Evolutionary conservation across 805 yeast species (phyloP).

Genomic region (Blastobotrys americana): DNA sequence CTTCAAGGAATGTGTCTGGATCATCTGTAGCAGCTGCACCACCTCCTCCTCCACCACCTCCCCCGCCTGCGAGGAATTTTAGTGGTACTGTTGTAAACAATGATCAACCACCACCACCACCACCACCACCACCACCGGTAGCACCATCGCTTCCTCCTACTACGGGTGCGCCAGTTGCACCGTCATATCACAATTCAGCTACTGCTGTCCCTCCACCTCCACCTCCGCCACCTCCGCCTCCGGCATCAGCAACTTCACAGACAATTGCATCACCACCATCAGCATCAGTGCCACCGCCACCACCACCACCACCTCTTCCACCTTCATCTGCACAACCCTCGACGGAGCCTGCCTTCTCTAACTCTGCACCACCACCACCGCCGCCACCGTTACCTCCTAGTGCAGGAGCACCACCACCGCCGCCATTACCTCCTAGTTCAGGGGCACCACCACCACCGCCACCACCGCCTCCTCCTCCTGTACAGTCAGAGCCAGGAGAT

Average conservation of each 20-base stretch:
- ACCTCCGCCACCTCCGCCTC: conserved; percentile 24
- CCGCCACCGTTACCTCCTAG: conserved; percentile 12
- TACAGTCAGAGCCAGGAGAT: conserved; percentile 25
- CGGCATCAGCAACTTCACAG: conserved; percentile 16
- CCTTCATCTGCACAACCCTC: conserved; percentile 25
- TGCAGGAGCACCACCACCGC: conserved; percentile 22
- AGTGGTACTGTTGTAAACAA: conserved; percentile 18
- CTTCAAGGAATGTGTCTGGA: conserved; percentile 35
- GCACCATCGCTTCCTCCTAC: conserved; percentile 26
- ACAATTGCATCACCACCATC: conserved; percentile 28
- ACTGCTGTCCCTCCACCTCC: conserved; percentile 22
- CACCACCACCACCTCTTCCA: conserved; percentile 36
- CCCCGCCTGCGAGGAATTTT: conserved; percentile 2
- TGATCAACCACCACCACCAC: conserved; percentile 18
- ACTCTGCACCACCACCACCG: conserved; percentile 33
- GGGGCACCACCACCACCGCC: conserved; percentile 29
- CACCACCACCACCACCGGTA: conserved; percentile 22
- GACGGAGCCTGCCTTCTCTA: conserved; percentile 31
- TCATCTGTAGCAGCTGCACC: conserved; percentile 23
- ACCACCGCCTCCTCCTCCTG: conserved; percentile 37
- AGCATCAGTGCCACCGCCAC: conserved; percentile 23
- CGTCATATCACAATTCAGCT: conserved; percentile 22
- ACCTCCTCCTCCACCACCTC: conserved; percentile 21
- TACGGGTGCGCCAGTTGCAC: conserved; percentile 26
- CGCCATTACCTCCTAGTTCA: conserved; percentile 24